Evolutionary conservation across 2,329 filamentous ascomycete genomes (phyloP).

Genomic region (Xylaria sp.): DNA sequence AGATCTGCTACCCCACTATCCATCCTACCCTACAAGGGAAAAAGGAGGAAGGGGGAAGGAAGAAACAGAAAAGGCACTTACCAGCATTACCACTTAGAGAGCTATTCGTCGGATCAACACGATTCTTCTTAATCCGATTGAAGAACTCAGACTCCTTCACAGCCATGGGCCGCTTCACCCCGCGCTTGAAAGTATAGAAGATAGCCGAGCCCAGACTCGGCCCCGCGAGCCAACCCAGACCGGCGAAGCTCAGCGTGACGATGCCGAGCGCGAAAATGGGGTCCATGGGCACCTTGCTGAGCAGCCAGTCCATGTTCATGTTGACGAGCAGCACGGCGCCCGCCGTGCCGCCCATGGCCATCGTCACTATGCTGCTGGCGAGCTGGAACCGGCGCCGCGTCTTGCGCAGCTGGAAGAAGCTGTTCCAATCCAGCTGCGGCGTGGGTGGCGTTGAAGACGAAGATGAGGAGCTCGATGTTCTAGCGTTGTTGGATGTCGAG

Average conservation of each 20-base stretch:
- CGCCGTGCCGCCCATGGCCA: conserved; percentile 68
- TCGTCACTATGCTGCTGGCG: conserved; percentile 76
- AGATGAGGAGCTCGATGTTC: conserved; percentile 39
- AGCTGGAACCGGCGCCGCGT: conserved; percentile 86
- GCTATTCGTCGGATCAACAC: conserved; percentile 89
- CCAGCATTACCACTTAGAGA: conserved; percentile 84
- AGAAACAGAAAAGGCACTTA: conserved; percentile 46
- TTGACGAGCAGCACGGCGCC: conserved; percentile 75
- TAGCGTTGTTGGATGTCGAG: conserved; percentile 33
- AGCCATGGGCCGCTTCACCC: conserved; percentile 77
- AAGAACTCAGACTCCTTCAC: conserved; percentile 96
- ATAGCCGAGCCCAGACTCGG: conserved; percentile 82
- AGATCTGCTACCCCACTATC: not conserved
- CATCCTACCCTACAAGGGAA: not conserved
- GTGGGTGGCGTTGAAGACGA: not conserved
- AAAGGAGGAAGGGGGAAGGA: too few species aligned
- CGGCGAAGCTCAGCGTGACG: conserved; percentile 79
- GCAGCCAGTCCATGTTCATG: conserved; percentile 76
- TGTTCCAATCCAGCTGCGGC: conserved; percentile 80
- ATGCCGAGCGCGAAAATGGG: conserved; percentile 87
- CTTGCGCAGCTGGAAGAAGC: conserved; percentile 90
- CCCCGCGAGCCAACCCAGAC: conserved; percentile 88
- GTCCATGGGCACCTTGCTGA: conserved; percentile 82
- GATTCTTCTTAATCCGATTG: conserved; percentile 87
- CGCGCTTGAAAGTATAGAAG: conserved; percentile 81